Percentiles rank a stretch among this genome's conserved stretches.
Conservation (phyloP, 345 rosid genomes). For the Salix purpurea region DNA sequence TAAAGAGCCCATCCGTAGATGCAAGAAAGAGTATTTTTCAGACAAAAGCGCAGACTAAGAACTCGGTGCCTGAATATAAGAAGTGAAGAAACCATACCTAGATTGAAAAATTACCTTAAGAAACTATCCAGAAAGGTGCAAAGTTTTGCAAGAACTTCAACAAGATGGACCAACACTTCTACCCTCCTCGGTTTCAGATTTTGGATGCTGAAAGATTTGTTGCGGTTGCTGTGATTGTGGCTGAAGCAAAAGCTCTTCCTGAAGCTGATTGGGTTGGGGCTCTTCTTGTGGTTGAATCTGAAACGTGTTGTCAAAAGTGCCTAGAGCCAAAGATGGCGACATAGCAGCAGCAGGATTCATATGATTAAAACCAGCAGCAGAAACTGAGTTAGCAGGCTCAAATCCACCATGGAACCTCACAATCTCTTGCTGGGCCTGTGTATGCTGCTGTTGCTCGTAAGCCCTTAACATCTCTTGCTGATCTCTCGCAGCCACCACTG, state of each 20-base stretch:
- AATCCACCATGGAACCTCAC: conserved; percentile 37
- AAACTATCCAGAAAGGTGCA: background rate
- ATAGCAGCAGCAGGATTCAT: conserved; percentile 17
- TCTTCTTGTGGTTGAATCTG: conserved; percentile 41
- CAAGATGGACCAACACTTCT: conserved; percentile 39
- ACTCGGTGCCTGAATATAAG: background rate
- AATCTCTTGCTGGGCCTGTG: conserved; percentile 36
- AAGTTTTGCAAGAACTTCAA: background rate
- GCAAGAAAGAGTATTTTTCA: background rate
- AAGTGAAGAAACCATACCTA: conserved; percentile 6
- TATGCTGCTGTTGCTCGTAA: conserved; percentile 33
- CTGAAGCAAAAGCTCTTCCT: conserved; percentile 54
- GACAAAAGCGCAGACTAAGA: conserved; percentile 4
- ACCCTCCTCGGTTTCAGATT: conserved; percentile 51
- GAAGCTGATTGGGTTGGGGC: conserved; percentile 34
- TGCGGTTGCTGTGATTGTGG: conserved; percentile 21
- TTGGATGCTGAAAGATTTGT: conserved; percentile 31
- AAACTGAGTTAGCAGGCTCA: conserved; percentile 33
- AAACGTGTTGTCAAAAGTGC: conserved; percentile 47
- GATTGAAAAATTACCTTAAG: background rate
- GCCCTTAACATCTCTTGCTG: conserved; percentile 57
- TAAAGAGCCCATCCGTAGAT: background rate
- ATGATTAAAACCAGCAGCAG: conserved; percentile 40
- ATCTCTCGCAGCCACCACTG: conserved; percentile 48
- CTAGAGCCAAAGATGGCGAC: conserved; percentile 54